phyloP scores from a whole-genome alignment of 2,329 filamentous ascomycete species.

The Colletotrichum endophyticum region DNA sequence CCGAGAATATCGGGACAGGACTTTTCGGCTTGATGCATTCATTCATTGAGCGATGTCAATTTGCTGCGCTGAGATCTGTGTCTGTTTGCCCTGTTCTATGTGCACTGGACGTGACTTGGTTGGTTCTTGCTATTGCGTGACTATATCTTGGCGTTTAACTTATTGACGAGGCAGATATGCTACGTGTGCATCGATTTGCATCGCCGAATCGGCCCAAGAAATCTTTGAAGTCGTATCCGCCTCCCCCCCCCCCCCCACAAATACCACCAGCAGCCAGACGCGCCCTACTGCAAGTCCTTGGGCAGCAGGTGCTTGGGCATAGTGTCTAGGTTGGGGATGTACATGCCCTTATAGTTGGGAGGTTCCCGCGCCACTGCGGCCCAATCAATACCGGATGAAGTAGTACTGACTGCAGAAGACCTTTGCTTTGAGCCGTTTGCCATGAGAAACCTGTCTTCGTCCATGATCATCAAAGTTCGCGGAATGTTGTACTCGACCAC shows the following conservation, averaged over 20 bases:
- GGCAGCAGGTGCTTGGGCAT: background rate
- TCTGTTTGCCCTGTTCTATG: no score
- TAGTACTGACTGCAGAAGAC: background rate
- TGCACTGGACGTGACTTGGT: no score
- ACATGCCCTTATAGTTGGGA: background rate
- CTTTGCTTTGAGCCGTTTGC: background rate
- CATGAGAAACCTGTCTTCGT: background rate
- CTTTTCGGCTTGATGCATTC: no score
- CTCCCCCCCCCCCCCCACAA: background rate
- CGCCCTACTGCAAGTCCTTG: background rate
- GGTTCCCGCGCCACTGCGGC: background rate
- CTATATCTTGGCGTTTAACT: no score
- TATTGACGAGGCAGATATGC: no score
- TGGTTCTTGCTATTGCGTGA: no score
- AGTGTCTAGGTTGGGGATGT: background rate
- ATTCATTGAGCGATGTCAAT: no score
- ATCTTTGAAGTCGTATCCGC: background rate
- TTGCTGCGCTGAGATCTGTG: no score
- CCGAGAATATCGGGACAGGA: no score
- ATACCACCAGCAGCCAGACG: background rate
- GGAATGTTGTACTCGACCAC: slow-evolving; percentile 11
- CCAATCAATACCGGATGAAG: background rate
- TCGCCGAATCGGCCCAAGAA: background rate
- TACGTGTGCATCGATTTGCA: no score
- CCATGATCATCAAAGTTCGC: slow-evolving; percentile 18